These are phyloP conservation scores for Arachis monticola DNA, from an alignment of 331 rosid genomes.

Conservation along the genomic window DNA sequence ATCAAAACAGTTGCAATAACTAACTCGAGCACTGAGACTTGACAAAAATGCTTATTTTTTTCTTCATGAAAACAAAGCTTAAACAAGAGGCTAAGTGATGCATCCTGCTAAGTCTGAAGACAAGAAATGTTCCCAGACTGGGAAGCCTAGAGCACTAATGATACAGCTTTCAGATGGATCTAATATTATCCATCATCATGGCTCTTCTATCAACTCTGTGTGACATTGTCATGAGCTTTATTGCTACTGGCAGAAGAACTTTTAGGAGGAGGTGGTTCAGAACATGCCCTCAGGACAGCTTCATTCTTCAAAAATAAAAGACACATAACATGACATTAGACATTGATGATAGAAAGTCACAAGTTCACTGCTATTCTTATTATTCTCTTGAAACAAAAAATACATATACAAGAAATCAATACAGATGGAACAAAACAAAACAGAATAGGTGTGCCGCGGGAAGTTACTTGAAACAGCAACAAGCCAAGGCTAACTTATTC, in stretches of 20 bases:
- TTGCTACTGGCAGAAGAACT: constrained; percentile 40
- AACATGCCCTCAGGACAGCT: constrained; percentile 83
- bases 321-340: constrained; percentile 12
- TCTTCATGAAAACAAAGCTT: neutral
- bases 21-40: constrained; percentile 20
- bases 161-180: constrained; percentile 11
- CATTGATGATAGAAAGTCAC: neutral
- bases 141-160: neutral
- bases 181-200: neutral
- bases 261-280: constrained; percentile 63
- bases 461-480: neutral
- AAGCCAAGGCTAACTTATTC: neutral
- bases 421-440: constrained; percentile 5
- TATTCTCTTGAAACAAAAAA: neutral
- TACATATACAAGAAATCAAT: neutral
- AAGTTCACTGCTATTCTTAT: neutral
- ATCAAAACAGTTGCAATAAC: neutral
- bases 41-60: neutral
- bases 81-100: neutral
- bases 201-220: constrained; percentile 18
- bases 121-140: neutral
- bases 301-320: constrained; percentile 60
- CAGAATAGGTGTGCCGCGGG: neutral
- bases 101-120: neutral
- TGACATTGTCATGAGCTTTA: constrained; percentile 34